Conservation (phyloP, 352 stramenopile species). For the Globisporangium barbulae region DNA sequence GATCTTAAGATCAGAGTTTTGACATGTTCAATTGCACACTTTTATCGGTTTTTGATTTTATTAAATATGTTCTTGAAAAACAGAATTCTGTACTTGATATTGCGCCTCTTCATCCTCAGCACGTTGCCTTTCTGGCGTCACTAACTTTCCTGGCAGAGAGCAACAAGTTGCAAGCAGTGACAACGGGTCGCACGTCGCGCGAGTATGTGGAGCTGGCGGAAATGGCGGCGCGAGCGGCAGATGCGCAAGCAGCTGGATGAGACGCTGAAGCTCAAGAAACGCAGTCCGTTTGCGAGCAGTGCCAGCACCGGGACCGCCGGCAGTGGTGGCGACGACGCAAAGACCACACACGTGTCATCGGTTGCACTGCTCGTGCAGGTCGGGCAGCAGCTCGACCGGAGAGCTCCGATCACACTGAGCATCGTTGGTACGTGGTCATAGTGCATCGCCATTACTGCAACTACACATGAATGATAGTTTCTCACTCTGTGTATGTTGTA, state of each 20-base stretch:
- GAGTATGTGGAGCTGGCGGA: constrained; percentile 8
- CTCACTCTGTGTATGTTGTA: neutral
- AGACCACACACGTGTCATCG: constrained; percentile 5
- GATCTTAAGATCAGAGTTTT: too few species aligned
- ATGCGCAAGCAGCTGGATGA: constrained; percentile 13
- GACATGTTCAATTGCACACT: too few species aligned
- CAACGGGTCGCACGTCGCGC: neutral
- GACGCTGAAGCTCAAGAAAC: neutral
- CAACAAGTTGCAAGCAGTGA: neutral
- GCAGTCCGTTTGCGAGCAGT: neutral
- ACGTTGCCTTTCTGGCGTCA: constrained; percentile 3
- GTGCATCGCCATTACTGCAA: neutral
- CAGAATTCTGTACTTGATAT: neutral
- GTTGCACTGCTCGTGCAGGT: constrained; percentile 14
- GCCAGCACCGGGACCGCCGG: neutral
- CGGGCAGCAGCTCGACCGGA: constrained; percentile 12
- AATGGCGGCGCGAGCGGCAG: constrained; percentile 12
- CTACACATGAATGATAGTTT: too few species aligned
- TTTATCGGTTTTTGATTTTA: too few species aligned
- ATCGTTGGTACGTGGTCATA: constrained; percentile 8
- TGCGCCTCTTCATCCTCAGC: neutral
- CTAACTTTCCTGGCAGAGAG: constrained; percentile 1
- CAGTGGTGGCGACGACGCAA: neutral
- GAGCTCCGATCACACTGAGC: constrained; percentile 13
- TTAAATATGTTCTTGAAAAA: neutral